Base-by-base conservation (phyloP, 2,329 filamentous ascomycete genomes). In the Beauveria sp. region DNA sequence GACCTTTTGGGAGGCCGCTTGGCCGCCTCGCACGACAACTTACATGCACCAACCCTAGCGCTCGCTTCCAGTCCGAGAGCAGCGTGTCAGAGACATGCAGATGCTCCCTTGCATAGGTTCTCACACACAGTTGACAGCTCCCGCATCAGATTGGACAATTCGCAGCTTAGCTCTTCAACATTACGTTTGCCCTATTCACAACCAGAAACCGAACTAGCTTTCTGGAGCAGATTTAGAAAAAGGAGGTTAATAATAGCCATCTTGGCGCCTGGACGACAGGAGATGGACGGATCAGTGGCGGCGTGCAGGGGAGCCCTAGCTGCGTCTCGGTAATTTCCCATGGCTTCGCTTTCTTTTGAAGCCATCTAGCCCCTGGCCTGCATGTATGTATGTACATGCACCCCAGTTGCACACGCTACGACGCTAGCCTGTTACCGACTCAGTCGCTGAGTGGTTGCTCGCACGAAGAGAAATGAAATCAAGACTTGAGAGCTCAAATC, bases 241-340 rank as follows among this genome's bases (percentile, higher is more conserved):
- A 57, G 43, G 55, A 48, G 44, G 14, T 26, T 40, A 37, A 57
- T 46, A 57, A 57, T 47, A 57, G 30, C 28, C 55, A 40, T 37
- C 47, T 24, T 10, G 30, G 26, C 30, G 8, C 16, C 4, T 8
- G 40, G 44, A 50, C 9, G 34, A 20, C 34, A 51, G 54, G 54
- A 55, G 37, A 44, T 44, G 54, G 51, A 20, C 9, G 43, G 30
- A 41, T 40, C 55, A 50, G 46, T 28, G 55, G 34, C 46, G 30
- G 28, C 18, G 8, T 40, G 55, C 46, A 58, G 44, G 46, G 55
- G 55, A 58, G 14, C 34, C 51, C 51, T 41, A 22, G 34, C 51
- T n/a, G n/a, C 34, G 37, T 55, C 37, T 43, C 7, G n/a, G 41
- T 44, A 55, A 55, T 55, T 55, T 55, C 52, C 52, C 51, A 41